Evolutionary conservation across 805 yeast genomes (phyloP).

Genomic region (Millerozyma acaciae): DNA sequence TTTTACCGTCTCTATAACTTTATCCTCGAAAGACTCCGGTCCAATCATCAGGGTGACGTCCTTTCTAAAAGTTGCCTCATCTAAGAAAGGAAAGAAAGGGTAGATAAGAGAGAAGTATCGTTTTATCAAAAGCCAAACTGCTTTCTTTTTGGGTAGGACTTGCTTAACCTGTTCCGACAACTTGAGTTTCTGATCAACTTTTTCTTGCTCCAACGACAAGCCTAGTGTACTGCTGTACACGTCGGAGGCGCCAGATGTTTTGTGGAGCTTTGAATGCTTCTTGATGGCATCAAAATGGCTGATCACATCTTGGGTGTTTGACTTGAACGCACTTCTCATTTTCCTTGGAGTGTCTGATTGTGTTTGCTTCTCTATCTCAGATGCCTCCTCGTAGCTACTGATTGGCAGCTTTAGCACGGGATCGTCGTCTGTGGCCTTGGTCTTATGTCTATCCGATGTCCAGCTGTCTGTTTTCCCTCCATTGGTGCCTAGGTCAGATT

Average conservation of each 20-base stretch:
- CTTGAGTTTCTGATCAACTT: constrained; percentile 22
- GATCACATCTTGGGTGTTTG: constrained; percentile 11
- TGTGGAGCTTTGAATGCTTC: constrained; percentile 12
- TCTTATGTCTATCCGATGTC: constrained; percentile 3
- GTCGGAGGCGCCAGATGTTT: no score
- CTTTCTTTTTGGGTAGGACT: constrained; percentile 47
- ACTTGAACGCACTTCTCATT: constrained; percentile 18
- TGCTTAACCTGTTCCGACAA: constrained; percentile 29
- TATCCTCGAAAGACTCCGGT: constrained; percentile 18
- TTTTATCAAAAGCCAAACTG: constrained; percentile 51
- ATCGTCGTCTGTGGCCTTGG: constrained; percentile 13
- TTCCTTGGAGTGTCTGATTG: constrained; percentile 34
- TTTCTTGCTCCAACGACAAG: constrained; percentile 9
- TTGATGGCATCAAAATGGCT: no score
- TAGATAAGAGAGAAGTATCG: constrained; percentile 56
- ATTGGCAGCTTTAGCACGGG: constrained; percentile 19
- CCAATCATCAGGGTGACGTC: constrained; percentile 44
- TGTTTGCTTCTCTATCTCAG: constrained; percentile 10
- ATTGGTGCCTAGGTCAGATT: not conserved
- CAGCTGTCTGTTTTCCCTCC: not conserved
- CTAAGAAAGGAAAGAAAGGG: constrained; percentile 59
- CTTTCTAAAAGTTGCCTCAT: constrained; percentile 47
- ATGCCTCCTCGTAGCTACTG: constrained; percentile 9
- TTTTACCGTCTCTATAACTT: constrained; percentile 11
- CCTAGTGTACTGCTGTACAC: no score